Evolutionary conservation across 257 asterid genomes (phyloP).

Genomic region (Ilex asprella): DNA sequence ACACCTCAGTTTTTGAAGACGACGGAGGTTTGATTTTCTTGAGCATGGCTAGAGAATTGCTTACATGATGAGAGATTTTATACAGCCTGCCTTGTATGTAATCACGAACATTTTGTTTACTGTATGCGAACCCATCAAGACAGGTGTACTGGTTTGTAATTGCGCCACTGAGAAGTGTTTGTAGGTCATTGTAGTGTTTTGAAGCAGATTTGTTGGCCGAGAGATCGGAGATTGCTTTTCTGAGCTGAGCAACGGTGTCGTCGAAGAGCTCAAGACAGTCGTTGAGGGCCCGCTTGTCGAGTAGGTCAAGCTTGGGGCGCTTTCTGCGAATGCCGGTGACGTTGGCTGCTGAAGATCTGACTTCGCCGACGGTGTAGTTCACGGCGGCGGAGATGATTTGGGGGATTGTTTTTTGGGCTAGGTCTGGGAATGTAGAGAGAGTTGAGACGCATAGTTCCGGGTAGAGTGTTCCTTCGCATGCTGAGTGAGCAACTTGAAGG

Average conservation of each 20-base stretch:
- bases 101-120: conserved; percentile 45
- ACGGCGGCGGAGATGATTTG: conserved; percentile 64
- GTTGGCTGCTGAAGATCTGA: conserved; percentile 38
- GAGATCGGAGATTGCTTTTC: conserved; percentile 32
- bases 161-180: conserved; percentile 79
- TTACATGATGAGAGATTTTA: conserved; percentile 62
- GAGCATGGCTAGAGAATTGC: conserved; percentile 80
- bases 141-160: conserved; percentile 94
- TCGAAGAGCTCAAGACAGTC: conserved; percentile 74
- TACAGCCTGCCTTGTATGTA: conserved; percentile 43
- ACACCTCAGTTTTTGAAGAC: conserved; percentile 14
- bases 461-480: conserved; percentile 70
- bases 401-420: conserved; percentile 49
- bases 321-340: conserved; percentile 51
- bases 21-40: conserved; percentile 35
- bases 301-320: conserved; percentile 35
- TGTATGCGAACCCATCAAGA: conserved; percentile 79
- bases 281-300: conserved; percentile 62
- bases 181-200: conserved; percentile 44
- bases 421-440: conserved; percentile 52
- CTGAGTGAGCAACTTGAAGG: conserved; percentile 41
- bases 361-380: conserved; percentile 58
- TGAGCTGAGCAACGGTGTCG: conserved; percentile 45
- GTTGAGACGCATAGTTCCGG: conserved; percentile 70
- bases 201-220: conserved; percentile 24